phyloP scores from a whole-genome alignment of 805 yeast species.

The Kuraishia borneana region DNA sequence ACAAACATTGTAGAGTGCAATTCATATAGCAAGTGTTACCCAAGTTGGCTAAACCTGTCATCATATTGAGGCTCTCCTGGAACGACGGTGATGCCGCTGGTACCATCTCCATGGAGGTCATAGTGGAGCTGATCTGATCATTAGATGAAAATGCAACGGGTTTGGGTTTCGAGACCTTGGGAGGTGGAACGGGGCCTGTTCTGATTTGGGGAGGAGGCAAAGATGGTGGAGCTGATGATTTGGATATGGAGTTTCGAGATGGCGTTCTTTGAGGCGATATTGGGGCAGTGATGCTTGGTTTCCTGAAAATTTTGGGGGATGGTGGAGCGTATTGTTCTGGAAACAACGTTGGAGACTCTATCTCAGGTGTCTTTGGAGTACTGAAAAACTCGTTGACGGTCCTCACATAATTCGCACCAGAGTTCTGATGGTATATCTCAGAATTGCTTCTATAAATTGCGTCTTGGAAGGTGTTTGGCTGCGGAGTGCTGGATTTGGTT shows the following conservation, averaged over 20 bases:
- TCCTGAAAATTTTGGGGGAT: background rate
- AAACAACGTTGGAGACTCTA: slow-evolving; percentile 1
- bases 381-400: slow-evolving; percentile 12
- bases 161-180: background rate
- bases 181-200: slow-evolving; percentile 6
- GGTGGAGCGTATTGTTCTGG: slow-evolving; percentile 4
- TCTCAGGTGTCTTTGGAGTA: slow-evolving; percentile 2
- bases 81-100: background rate
- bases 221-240: background rate
- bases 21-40: slow-evolving; percentile 95
- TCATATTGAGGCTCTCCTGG: slow-evolving; percentile 20
- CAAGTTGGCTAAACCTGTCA: slow-evolving; percentile 67
- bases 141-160: slow-evolving; percentile 1
- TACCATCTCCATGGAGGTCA: background rate
- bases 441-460: slow-evolving; percentile 1
- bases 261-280: background rate
- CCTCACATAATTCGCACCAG: slow-evolving; percentile 8
- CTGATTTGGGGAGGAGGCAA: slow-evolving; percentile 6
- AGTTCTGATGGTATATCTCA: background rate
- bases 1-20: slow-evolving; percentile 76
- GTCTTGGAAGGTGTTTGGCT: slow-evolving; percentile 1
- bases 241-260: background rate
- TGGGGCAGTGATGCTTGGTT: background rate
- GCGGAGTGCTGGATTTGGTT: too few species aligned
- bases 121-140: slow-evolving; percentile 1